phyloP scores from a whole-genome alignment of 1,139 yeast genomes.

The Blastobotrys persicus region DNA sequence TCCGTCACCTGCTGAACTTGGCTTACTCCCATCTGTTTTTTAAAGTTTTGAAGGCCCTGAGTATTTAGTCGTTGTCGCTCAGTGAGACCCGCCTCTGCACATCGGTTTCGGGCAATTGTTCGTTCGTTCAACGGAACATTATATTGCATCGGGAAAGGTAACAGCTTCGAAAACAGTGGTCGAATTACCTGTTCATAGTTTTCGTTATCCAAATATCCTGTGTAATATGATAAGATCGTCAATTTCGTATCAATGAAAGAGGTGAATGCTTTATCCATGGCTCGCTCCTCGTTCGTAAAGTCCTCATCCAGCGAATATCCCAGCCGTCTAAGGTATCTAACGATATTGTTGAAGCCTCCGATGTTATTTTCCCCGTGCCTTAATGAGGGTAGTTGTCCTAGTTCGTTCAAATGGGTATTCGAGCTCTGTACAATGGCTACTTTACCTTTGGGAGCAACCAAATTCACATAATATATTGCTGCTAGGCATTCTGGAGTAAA shows the following conservation, averaged over 20 bases:
- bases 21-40: slow-evolving; percentile 15
- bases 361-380: slow-evolving; percentile 34
- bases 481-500: slow-evolving; percentile 49
- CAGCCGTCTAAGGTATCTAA: slow-evolving; percentile 36
- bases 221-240: slow-evolving; percentile 56
- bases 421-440: slow-evolving; percentile 50
- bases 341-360: slow-evolving; percentile 49
- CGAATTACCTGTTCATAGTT: slow-evolving; percentile 69
- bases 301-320: slow-evolving; percentile 26
- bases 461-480: slow-evolving; percentile 38
- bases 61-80: background rate
- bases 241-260: slow-evolving; percentile 44
- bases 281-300: slow-evolving; percentile 21
- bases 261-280: slow-evolving; percentile 37
- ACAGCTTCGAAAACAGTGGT: slow-evolving; percentile 52
- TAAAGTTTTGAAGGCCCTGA: background rate
- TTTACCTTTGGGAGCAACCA: slow-evolving; percentile 31
- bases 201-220: slow-evolving; percentile 54
- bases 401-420: slow-evolving; percentile 56
- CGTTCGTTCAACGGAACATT: slow-evolving; percentile 62
- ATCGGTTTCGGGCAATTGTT: slow-evolving; percentile 47
- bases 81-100: slow-evolving; percentile 33
- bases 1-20: slow-evolving; percentile 39
- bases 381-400: slow-evolving; percentile 53
- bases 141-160: slow-evolving; percentile 87